These are phyloP conservation scores for Epichloe typhina DNA, from an alignment of 2,329 filamentous ascomycete species.

Conservation along the genomic window DNA sequence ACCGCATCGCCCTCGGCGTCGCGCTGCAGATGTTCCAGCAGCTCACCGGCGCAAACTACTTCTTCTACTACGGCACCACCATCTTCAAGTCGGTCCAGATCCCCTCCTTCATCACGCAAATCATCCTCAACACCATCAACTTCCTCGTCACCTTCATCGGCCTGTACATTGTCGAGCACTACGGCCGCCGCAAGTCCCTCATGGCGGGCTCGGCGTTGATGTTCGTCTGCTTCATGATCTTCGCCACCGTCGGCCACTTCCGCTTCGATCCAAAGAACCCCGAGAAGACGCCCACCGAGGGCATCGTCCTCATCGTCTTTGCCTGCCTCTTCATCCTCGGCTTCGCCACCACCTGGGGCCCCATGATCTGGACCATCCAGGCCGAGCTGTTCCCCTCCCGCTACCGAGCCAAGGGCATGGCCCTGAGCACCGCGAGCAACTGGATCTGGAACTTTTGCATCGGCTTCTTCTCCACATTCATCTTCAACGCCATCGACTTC, in stretches of 20 bases:
- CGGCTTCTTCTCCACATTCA: conserved; percentile 24
- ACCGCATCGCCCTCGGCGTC: conserved; percentile 48
- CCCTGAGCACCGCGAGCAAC: conserved; percentile 33
- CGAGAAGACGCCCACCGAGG: conserved; percentile 26
- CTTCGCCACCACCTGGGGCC: conserved; percentile 33
- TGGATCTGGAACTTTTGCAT: conserved; percentile 29
- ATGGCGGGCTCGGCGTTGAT: conserved; percentile 50
- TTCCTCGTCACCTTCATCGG: conserved; percentile 54
- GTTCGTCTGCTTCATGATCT: conserved; percentile 46
- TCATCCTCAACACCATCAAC: conserved; percentile 55
- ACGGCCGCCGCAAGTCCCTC: conserved; percentile 49
- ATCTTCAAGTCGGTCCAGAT: conserved; percentile 32
- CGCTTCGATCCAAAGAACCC: conserved; percentile 25
- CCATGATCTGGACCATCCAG: conserved; percentile 41
- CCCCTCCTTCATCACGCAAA: conserved; percentile 52
- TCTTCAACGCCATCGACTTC: conserved; percentile 32
- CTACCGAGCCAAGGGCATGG: conserved; percentile 39
- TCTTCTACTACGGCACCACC: conserved; percentile 51
- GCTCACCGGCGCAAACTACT: conserved; percentile 54
- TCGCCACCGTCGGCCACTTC: conserved; percentile 40
- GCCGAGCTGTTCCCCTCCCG: conserved; percentile 40
- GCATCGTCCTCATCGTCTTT: conserved; percentile 46
- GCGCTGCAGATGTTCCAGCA: conserved; percentile 53
- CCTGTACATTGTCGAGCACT: conserved; percentile 57
- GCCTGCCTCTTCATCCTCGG: conserved; percentile 51